phyloP scores from a whole-genome alignment of 352 stramenopile genomes.

The Pythium volutum region DNA sequence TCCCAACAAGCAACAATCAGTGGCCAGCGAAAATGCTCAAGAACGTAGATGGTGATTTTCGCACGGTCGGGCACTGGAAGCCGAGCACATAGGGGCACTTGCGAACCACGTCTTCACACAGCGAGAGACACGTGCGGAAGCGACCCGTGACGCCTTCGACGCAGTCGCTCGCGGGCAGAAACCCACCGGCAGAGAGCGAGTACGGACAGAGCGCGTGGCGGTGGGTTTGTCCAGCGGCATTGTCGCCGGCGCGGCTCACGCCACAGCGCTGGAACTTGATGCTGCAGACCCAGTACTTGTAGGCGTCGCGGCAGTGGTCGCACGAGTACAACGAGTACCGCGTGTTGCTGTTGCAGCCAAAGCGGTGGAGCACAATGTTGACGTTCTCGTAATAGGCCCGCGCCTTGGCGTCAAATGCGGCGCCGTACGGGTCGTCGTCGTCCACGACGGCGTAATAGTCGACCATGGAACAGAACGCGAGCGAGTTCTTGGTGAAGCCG shows the following conservation, averaged over 20 bases:
- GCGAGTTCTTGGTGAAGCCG: conserved; percentile 52
- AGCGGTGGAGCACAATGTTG: conserved; percentile 75
- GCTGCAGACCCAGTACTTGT: conserved; percentile 88
- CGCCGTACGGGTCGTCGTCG: conserved; percentile 42
- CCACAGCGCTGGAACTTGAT: conserved; percentile 82
- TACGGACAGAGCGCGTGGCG: conserved; percentile 29
- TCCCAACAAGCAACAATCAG: conserved; percentile 3
- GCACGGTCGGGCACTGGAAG: conserved; percentile 74
- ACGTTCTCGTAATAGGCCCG: conserved; percentile 81
- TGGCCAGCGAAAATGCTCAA: background rate
- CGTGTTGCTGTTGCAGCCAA: conserved; percentile 61
- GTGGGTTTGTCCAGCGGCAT: background rate
- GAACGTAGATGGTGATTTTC: background rate
- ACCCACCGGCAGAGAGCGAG: conserved; percentile 10
- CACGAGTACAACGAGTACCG: conserved; percentile 82
- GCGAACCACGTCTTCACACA: conserved; percentile 83
- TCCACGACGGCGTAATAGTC: conserved; percentile 77
- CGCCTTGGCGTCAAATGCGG: conserved; percentile 52
- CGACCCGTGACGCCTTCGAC: conserved; percentile 44
- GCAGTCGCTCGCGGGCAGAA: conserved; percentile 23
- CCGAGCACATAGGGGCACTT: conserved; percentile 86
- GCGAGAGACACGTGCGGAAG: conserved; percentile 66
- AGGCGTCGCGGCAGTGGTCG: conserved; percentile 82
- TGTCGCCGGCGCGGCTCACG: background rate
- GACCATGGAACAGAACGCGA: conserved; percentile 83